Conservation (phyloP, 306 rosid species). For the Vigna trinervia region DNA sequence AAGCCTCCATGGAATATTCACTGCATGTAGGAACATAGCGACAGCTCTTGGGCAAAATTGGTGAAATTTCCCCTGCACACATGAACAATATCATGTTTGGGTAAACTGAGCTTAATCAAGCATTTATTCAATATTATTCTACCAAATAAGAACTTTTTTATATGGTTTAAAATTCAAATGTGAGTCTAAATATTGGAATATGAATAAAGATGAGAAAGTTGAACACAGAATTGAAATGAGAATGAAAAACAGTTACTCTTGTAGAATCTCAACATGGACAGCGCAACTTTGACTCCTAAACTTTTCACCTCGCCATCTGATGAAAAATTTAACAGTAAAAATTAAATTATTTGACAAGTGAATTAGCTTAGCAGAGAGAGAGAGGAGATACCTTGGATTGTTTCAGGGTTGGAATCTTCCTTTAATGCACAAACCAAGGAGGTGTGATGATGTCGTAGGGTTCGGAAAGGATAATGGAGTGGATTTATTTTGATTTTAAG, state of each 20-base stretch:
- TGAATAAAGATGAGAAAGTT: too few relatives aligned
- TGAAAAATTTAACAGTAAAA: not conserved
- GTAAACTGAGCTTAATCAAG: not conserved
- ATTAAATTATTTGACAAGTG: not conserved
- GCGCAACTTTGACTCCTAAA: conserved; percentile 72
- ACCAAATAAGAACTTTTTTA: not conserved
- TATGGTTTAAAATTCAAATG: too few relatives aligned
- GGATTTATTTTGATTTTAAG: conserved; percentile 16
- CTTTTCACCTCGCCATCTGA: conserved; percentile 58
- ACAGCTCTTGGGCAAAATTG: conserved; percentile 81
- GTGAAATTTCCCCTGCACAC: conserved; percentile 86
- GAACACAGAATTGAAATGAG: not conserved
- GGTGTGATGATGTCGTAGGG: conserved; percentile 34
- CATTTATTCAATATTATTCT: not conserved
- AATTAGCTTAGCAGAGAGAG: not conserved
- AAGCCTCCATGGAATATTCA: conserved; percentile 96
- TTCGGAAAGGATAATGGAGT: conserved; percentile 14
- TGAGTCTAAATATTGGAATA: too few relatives aligned
- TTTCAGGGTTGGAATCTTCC: conserved; percentile 50
- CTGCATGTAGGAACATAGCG: conserved; percentile 88
- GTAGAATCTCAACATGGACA: conserved; percentile 76
- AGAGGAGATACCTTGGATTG: conserved; percentile 52
- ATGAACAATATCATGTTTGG: conserved; percentile 1
- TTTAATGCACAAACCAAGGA: conserved; percentile 32
- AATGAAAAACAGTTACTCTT: conserved; percentile 56